These are phyloP conservation scores for Talaromyces amestolkiae DNA, from an alignment of 2,329 filamentous ascomycete species.

Conservation along the genomic window DNA sequence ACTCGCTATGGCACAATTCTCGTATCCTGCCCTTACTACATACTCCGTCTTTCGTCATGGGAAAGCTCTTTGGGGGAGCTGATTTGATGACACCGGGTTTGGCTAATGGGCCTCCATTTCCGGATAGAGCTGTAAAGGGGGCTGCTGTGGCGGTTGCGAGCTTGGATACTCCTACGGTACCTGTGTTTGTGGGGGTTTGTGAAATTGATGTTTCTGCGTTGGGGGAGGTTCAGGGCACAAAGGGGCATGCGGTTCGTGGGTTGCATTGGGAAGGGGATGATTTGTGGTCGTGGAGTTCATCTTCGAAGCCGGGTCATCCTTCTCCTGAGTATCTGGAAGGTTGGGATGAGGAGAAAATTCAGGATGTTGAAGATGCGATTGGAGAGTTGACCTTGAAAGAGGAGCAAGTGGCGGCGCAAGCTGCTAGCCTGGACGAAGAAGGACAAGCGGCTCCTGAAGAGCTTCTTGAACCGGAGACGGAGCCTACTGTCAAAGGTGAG, in stretches of 20 bases:
- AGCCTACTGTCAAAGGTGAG: slow-evolving; percentile 58
- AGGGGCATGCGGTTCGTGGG: slow-evolving; percentile 63
- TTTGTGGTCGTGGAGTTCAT: slow-evolving; percentile 62
- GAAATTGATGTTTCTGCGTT: slow-evolving; percentile 60
- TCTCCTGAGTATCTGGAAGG: slow-evolving; percentile 55
- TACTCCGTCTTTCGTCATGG: slow-evolving; percentile 58
- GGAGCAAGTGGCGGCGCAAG: slow-evolving; percentile 45
- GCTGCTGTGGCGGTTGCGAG: slow-evolving; percentile 63
- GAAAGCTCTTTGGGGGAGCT: slow-evolving; percentile 63
- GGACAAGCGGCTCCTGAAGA: slow-evolving; percentile 22
- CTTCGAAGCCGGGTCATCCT: slow-evolving; percentile 52
- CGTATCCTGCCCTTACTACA: slow-evolving; percentile 62
- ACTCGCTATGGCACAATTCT: slow-evolving; percentile 65
- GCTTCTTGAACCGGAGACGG: slow-evolving; percentile 44
- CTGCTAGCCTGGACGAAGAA: slow-evolving; percentile 40
- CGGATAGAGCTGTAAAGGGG: slow-evolving; percentile 56
- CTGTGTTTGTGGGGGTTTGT: slow-evolving; percentile 63
- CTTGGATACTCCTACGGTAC: slow-evolving; percentile 58
- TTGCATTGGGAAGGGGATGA: slow-evolving; percentile 69
- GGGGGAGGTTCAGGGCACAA: slow-evolving; percentile 56
- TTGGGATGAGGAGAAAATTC: slow-evolving; percentile 44
- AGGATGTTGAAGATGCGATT: slow-evolving; percentile 32
- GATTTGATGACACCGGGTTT: slow-evolving; percentile 69
- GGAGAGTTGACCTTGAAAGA: slow-evolving; percentile 44
- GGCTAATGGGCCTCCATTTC: slow-evolving; percentile 63